Conservation (phyloP, 768 basidiomycete genomes). For the Russula dissimulans region DNA sequence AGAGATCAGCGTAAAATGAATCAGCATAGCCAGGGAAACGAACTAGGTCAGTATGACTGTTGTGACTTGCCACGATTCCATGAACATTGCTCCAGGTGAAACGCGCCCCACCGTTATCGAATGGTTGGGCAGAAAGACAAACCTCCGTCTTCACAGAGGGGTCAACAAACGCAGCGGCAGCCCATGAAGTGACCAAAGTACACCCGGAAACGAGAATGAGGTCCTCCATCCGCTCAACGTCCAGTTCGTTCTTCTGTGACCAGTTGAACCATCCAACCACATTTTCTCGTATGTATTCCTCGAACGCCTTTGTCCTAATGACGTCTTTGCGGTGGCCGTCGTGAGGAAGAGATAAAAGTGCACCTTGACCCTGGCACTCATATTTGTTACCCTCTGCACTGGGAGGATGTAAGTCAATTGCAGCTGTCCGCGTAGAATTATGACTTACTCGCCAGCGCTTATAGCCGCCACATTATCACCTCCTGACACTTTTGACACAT, state of each 20-base stretch:
- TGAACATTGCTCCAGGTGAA: background rate
- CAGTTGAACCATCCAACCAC: background rate
- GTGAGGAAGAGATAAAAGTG: background rate
- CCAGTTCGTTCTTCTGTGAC: background rate
- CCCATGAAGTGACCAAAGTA: conserved; percentile 5
- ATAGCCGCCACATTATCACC: background rate
- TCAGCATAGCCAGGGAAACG: background rate
- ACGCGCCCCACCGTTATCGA: background rate
- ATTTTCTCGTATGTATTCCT: background rate
- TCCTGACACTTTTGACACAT: background rate
- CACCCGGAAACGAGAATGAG: conserved; percentile 9
- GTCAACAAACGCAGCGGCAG: background rate
- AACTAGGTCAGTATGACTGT: background rate
- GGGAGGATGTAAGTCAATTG: background rate
- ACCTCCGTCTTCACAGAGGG: background rate
- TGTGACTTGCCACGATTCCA: background rate
- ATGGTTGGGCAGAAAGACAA: background rate
- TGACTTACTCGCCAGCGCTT: conserved; percentile 6
- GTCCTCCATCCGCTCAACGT: background rate
- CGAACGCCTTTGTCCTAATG: background rate
- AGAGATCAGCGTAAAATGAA: background rate
- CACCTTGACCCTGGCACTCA: background rate
- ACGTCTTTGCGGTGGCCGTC: background rate
- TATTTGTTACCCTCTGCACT: background rate
- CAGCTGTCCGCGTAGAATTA: too few species aligned